Percentiles rank a stretch among this genome's conserved stretches.
Evolutionary conservation across 176 grass and related monocot species (phyloP).

Genomic region (Rhynchospora pubera): DNA sequence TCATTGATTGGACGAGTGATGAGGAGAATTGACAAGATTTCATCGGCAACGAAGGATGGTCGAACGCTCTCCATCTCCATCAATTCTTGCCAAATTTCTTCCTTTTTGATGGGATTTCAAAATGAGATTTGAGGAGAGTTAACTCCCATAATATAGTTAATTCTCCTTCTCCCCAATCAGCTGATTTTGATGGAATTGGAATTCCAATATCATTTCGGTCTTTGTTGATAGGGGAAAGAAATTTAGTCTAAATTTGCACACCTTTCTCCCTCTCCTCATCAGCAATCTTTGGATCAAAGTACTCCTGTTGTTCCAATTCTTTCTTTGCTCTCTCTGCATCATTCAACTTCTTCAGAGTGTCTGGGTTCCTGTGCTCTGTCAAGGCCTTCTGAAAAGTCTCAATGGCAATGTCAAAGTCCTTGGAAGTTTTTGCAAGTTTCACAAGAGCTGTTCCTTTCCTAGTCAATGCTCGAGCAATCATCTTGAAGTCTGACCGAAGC

Average conservation of each 20-base stretch:
- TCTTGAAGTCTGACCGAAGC: slow-evolving; percentile 91
- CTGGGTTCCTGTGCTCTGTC: slow-evolving; percentile 94
- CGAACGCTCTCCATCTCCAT: too few species aligned
- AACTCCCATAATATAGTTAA: too few species aligned
- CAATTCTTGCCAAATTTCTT: too few species aligned
- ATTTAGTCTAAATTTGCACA: slow-evolving; percentile 11
- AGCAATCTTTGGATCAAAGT: slow-evolving; percentile 80
- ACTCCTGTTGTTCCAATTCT: slow-evolving; percentile 95
- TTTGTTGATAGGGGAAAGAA: background rate
- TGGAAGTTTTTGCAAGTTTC: slow-evolving; percentile 79
- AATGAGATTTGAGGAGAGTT: too few species aligned
- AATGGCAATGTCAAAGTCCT: slow-evolving; percentile 74
- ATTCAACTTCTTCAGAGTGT: slow-evolving; percentile 81
- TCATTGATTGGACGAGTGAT: too few species aligned
- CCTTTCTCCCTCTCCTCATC: slow-evolving; percentile 98
- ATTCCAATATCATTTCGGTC: background rate
- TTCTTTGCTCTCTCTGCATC: slow-evolving; percentile 92
- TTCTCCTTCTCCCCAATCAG: too few species aligned
- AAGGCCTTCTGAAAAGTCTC: slow-evolving; percentile 91
- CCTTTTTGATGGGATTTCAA: too few species aligned
- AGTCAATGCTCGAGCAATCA: slow-evolving; percentile 87
- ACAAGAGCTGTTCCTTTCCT: slow-evolving; percentile 93
- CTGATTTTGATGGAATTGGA: too few species aligned
- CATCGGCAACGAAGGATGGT: too few species aligned
- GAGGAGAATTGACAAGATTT: too few species aligned